These are phyloP conservation scores for Eutrema heterophyllum DNA, from an alignment of 345 rosid genomes.

Conservation along the genomic window DNA sequence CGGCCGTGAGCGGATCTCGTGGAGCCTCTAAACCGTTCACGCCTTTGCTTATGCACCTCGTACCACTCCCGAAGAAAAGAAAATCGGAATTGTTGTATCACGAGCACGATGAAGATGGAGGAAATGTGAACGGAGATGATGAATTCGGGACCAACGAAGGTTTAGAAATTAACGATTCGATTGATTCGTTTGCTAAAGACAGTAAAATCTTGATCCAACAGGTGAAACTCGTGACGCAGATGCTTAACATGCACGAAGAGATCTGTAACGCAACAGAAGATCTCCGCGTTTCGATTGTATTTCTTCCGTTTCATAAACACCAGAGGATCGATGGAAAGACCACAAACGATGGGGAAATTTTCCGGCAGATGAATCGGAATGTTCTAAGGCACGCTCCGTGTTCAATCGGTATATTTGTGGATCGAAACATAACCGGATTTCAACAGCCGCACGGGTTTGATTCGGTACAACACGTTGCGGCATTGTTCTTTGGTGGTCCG, in stretches of 20 bases:
- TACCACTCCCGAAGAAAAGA: conserved; percentile 66
- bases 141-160: conserved; percentile 83
- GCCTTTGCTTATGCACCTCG: conserved; percentile 69
- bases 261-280: conserved; percentile 67
- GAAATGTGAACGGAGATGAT: conserved; percentile 53
- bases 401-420: conserved; percentile 72
- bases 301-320: conserved; percentile 88
- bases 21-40: conserved; percentile 36
- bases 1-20: conserved; percentile 45
- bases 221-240: conserved; percentile 55
- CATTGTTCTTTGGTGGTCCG: conserved; percentile 83
- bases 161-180: conserved; percentile 59
- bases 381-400: conserved; percentile 73
- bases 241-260: conserved; percentile 57
- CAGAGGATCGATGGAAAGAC: conserved; percentile 75
- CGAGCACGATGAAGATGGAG: conserved; percentile 58
- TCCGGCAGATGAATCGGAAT: conserved; percentile 65
- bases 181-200: conserved; percentile 56
- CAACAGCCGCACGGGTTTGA: conserved; percentile 54
- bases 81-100: conserved; percentile 55
- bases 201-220: conserved; percentile 53
- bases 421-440: conserved; percentile 67
- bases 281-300: conserved; percentile 55
- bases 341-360: conserved; percentile 56
- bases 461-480: conserved; percentile 52